These are phyloP conservation scores for Erysiphe pulchra DNA, from an alignment of 2,329 filamentous ascomycete genomes.

Conservation along the genomic window DNA sequence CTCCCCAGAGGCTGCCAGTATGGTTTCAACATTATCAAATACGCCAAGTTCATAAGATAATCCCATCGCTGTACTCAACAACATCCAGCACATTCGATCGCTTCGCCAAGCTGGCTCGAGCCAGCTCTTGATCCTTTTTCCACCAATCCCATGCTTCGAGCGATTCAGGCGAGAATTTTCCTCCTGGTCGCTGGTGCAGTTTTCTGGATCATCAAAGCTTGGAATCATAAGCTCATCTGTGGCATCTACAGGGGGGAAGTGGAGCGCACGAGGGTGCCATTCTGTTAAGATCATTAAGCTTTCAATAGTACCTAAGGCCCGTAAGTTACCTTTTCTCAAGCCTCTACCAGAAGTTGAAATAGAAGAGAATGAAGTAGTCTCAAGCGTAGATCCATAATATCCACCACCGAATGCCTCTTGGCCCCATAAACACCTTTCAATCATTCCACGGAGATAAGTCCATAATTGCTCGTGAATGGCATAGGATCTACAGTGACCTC, in stretches of 20 bases:
- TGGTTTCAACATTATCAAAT: constrained; percentile 68
- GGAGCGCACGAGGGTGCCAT: constrained; percentile 84
- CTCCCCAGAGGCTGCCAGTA: constrained; percentile 29
- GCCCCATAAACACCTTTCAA: no score
- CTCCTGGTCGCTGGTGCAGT: constrained; percentile 19
- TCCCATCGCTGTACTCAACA: constrained; percentile 72
- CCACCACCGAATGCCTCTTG: no score
- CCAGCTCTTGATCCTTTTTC: constrained; percentile 79
- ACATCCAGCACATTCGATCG: constrained; percentile 95
- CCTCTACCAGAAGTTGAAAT: constrained; percentile 46
- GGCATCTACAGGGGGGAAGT: constrained; percentile 67
- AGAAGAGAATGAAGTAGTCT: constrained; percentile 68
- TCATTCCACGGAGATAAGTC: constrained; percentile 85
- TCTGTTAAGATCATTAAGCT: constrained; percentile 84
- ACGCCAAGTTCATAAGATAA: constrained; percentile 85
- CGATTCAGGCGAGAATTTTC: constrained; percentile 17
- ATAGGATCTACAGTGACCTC: constrained; percentile 59
- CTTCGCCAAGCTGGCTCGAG: constrained; percentile 86
- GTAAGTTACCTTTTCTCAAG: constrained; percentile 50
- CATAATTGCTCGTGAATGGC: constrained; percentile 89
- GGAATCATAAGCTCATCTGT: constrained; percentile 43
- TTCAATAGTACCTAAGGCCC: constrained; percentile 83
- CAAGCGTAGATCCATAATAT: no score
- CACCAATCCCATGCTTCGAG: constrained; percentile 33
- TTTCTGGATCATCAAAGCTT: constrained; percentile 22